Evolutionary conservation across 2,329 filamentous ascomycete genomes (phyloP).

Genomic region (Magnaporthales sp.): DNA sequence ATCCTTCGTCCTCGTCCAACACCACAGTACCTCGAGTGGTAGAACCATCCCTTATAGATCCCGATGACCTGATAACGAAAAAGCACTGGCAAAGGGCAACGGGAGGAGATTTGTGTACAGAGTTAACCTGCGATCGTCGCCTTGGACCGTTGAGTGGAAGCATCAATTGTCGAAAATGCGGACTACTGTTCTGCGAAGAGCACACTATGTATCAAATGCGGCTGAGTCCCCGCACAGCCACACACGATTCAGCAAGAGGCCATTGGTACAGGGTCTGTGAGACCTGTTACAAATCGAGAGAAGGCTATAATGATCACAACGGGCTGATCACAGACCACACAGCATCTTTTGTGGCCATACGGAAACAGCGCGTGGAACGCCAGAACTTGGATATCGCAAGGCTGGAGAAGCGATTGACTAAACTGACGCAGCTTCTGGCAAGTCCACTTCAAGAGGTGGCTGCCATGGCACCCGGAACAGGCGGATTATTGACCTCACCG

Average conservation of each 20-base stretch:
- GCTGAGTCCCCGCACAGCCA: slow-evolving; percentile 69
- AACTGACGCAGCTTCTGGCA: slow-evolving; percentile 75
- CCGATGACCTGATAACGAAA: slow-evolving; percentile 82
- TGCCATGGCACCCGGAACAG: slow-evolving; percentile 21
- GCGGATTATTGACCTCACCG: slow-evolving; percentile 39
- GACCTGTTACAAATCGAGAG: slow-evolving; percentile 96
- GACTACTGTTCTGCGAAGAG: slow-evolving; percentile 88
- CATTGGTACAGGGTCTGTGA: slow-evolving; percentile 95
- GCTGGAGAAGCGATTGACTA: slow-evolving; percentile 84
- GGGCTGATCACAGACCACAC: slow-evolving; percentile 67
- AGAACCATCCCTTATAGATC: slow-evolving; percentile 50
- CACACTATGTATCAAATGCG: slow-evolving; percentile 99
- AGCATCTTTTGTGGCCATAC: slow-evolving; percentile 57
- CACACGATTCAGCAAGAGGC: slow-evolving; percentile 82
- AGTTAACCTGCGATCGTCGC: slow-evolving; percentile 74
- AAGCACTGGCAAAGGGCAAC: slow-evolving; percentile 80
- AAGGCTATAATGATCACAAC: slow-evolving; percentile 86
- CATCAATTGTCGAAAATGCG: slow-evolving; percentile 91
- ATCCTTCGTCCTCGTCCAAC: neutral
- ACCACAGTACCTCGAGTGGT: neutral
- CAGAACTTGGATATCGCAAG: slow-evolving; percentile 81
- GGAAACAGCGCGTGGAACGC: slow-evolving; percentile 73
- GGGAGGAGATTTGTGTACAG: slow-evolving; percentile 71
- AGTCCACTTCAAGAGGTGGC: slow-evolving; percentile 61
- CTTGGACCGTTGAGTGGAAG: slow-evolving; percentile 72